Evolutionary conservation across 129 eudicot species (phyloP).

Genomic region (Tagetes erecta): DNA sequence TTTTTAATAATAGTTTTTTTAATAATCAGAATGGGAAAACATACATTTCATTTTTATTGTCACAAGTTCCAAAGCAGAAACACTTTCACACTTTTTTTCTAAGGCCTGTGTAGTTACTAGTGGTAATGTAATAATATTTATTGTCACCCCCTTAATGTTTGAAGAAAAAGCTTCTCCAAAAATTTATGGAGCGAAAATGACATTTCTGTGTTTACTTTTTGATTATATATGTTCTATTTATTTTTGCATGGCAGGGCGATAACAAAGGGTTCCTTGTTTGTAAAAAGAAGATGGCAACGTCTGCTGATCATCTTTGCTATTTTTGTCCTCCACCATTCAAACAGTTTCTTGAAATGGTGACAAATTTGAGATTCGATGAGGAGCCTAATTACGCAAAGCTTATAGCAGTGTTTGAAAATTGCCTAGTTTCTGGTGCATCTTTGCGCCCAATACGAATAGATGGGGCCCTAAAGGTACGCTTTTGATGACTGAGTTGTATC

Average conservation of each 20-base stretch:
- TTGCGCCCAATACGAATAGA: constrained; percentile 72
- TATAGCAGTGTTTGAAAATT: constrained; percentile 58
- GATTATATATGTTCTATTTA: background rate
- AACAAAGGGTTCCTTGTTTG: constrained; percentile 91
- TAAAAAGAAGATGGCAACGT: constrained; percentile 86
- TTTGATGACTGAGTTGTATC: background rate
- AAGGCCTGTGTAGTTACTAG: background rate
- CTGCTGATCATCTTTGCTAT: constrained; percentile 70
- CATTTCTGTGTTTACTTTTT: background rate
- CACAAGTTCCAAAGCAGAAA: background rate
- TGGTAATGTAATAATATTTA: background rate
- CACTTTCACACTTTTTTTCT: background rate
- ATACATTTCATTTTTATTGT: background rate
- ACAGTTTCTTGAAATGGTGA: constrained; percentile 66
- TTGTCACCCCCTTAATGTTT: background rate
- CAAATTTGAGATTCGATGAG: constrained; percentile 80
- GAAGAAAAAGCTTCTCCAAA: background rate
- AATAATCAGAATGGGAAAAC: background rate
- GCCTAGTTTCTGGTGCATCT: constrained; percentile 49
- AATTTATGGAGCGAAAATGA: background rate
- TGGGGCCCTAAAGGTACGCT: constrained; percentile 74
- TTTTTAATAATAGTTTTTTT: background rate
- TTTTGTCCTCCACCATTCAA: constrained; percentile 74
- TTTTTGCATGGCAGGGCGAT: constrained; percentile 57
- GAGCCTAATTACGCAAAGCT: constrained; percentile 83